These are phyloP conservation scores for Scheffersomyces insectosa DNA, from an alignment of 1,139 yeast species.

Conservation along the genomic window DNA sequence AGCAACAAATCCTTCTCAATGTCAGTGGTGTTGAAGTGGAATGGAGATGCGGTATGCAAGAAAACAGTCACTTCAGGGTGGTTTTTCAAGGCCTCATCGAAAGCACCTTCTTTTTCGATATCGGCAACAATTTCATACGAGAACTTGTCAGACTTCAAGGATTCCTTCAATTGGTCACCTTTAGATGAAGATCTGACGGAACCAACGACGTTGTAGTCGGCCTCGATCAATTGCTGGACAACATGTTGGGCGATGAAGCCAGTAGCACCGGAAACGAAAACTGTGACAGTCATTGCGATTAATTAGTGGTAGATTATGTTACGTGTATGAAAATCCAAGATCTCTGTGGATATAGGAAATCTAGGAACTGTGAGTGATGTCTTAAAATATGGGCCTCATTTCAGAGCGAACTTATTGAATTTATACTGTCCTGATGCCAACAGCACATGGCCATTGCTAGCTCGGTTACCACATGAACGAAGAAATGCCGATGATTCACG, in stretches of 20 bases:
- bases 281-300: constrained; percentile 10
- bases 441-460: no score
- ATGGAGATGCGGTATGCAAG: constrained; percentile 25
- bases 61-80: constrained; percentile 26
- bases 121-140: constrained; percentile 29
- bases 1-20: constrained; percentile 40
- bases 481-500: no score
- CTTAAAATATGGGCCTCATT: no score
- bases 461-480: no score
- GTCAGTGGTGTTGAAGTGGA: constrained; percentile 29
- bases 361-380: no score
- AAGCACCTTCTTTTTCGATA: constrained; percentile 28
- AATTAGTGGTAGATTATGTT: no score
- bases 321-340: no score
- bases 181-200: constrained; percentile 36
- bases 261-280: constrained; percentile 42
- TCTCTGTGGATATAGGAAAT: no score
- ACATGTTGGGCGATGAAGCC: constrained; percentile 41
- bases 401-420: no score
- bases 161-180: constrained; percentile 29
- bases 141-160: constrained; percentile 20
- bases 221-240: constrained; percentile 21
- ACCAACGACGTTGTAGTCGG: constrained; percentile 38
- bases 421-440: no score
- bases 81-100: constrained; percentile 29